These are phyloP conservation scores for Pochonia chlamydosporia DNA, from an alignment of 2,329 filamentous ascomycete genomes.

Conservation along the genomic window DNA sequence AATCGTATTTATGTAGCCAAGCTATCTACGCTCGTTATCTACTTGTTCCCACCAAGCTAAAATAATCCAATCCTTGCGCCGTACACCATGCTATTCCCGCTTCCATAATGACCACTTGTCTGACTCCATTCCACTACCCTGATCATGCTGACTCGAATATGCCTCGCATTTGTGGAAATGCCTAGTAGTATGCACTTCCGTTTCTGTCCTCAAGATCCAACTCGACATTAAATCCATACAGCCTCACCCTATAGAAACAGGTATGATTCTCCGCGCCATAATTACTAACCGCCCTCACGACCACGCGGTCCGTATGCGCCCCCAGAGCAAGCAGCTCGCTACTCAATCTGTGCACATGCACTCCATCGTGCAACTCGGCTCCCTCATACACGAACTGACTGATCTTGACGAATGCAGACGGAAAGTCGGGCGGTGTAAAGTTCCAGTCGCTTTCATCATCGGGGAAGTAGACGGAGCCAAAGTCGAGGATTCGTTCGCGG, in stretches of 20 bases:
- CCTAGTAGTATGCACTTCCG: constrained; percentile 5
- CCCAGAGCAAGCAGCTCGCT: constrained; percentile 41
- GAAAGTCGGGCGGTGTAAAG: constrained; percentile 19
- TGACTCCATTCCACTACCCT: too few relatives aligned
- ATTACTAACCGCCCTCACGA: constrained; percentile 53
- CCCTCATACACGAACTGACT: constrained; percentile 50
- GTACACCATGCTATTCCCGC: constrained; percentile 1
- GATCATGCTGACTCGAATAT: too few relatives aligned
- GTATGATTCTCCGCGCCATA: constrained; percentile 54
- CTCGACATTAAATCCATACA: constrained; percentile 43
- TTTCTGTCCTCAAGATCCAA: constrained; percentile 6
- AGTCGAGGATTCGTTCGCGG: constrained; percentile 35
- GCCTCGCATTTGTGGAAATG: too few relatives aligned
- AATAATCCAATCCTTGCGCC: constrained; percentile 1
- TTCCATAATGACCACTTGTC: too few relatives aligned
- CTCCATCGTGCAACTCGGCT: constrained; percentile 32
- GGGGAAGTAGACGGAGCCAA: constrained; percentile 36
- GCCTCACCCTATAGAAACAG: constrained; percentile 58
- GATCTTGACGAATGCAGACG: constrained; percentile 48
- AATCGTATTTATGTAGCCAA: background rate
- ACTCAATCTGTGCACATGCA: constrained; percentile 49
- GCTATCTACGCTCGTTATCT: background rate
- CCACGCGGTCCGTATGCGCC: constrained; percentile 44
- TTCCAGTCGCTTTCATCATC: constrained; percentile 22
- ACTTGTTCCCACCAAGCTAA: constrained; percentile 2